A percentile compares a stretch with the other conserved stretches of the same genome.
Evolutionary conservation across 169 alveolate species (phyloP).

Genomic region (Plasmodium cynomolgi): DNA sequence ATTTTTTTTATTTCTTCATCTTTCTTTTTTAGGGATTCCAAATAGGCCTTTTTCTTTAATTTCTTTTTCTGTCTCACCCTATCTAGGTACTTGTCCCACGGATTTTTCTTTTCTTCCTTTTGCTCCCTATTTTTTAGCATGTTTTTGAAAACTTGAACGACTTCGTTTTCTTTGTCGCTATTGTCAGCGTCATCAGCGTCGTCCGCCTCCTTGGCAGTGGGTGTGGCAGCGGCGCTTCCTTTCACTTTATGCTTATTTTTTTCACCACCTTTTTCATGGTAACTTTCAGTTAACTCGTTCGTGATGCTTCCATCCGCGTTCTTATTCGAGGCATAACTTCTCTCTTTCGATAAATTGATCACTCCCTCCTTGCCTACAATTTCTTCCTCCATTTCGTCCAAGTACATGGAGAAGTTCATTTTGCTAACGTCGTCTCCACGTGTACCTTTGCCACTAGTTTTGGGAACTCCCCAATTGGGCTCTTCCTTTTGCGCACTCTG

Average conservation of each 20-base stretch:
- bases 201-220: neutral
- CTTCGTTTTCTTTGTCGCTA: slow-evolving; percentile 67
- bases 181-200: neutral
- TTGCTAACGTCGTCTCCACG: neutral
- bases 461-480: neutral
- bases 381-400: neutral
- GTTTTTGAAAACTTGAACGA: slow-evolving; percentile 50
- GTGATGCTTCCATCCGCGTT: neutral
- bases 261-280: neutral
- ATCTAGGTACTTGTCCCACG: slow-evolving; percentile 67
- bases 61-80: slow-evolving; percentile 47
- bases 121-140: slow-evolving; percentile 44
- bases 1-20: slow-evolving; percentile 75
- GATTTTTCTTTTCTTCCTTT: slow-evolving; percentile 54
- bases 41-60: slow-evolving; percentile 64
- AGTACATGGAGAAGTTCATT: neutral
- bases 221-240: neutral
- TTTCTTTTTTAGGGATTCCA: slow-evolving; percentile 54
- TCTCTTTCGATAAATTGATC: neutral
- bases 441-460: neutral
- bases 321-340: neutral
- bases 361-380: neutral
- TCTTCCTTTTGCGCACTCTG: neutral
- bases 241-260: slow-evolving; percentile 16
- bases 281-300: neutral